A percentile compares a stretch with the other conserved stretches of the same genome.
Evolutionary conservation across 169 alveolate genomes (phyloP).

Genomic region (Plasmodium falciparum): DNA sequence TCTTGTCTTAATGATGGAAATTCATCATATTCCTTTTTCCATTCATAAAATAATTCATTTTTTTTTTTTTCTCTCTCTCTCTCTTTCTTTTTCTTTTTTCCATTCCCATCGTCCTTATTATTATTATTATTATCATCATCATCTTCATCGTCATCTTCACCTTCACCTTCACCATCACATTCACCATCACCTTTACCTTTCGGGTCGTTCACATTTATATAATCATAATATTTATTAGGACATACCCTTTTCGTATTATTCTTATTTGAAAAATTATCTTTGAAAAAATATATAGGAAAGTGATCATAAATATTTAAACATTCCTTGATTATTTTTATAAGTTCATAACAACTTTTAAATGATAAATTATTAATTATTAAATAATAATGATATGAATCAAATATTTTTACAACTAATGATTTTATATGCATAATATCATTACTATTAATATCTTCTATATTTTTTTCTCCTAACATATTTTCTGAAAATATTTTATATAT

Average conservation of each 20-base stretch:
- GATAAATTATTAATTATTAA: slow-evolving; percentile 45
- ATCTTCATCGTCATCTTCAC: not conserved
- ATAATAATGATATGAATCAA: slow-evolving; percentile 57
- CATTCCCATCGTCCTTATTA: not conserved
- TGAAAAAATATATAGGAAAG: slow-evolving; percentile 66
- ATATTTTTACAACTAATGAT: slow-evolving; percentile 23
- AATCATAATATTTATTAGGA: slow-evolving; percentile 17
- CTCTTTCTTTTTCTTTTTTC: not conserved
- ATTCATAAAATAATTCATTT: not conserved
- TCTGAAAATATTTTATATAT: slow-evolving; percentile 16
- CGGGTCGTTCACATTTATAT: slow-evolving; percentile 34
- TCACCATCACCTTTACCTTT: slow-evolving; percentile 6
- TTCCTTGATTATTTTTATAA: slow-evolving; percentile 54
- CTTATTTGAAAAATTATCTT: slow-evolving; percentile 6
- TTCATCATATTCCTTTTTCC: slow-evolving; percentile 5
- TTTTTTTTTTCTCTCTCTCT: not conserved
- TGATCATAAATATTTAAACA: slow-evolving; percentile 67
- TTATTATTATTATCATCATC: not conserved
- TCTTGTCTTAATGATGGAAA: slow-evolving; percentile 16
- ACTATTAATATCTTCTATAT: slow-evolving; percentile 27
- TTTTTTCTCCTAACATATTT: not conserved
- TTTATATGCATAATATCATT: slow-evolving; percentile 17
- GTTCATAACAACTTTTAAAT: slow-evolving; percentile 22
- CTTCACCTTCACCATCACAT: too few relatives aligned
- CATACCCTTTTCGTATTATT: not conserved